Percentiles rank a stretch among this genome's conserved stretches.
Evolutionary conservation across 345 rosid genomes (phyloP).

Genomic region (Bruguiera sexangula): DNA sequence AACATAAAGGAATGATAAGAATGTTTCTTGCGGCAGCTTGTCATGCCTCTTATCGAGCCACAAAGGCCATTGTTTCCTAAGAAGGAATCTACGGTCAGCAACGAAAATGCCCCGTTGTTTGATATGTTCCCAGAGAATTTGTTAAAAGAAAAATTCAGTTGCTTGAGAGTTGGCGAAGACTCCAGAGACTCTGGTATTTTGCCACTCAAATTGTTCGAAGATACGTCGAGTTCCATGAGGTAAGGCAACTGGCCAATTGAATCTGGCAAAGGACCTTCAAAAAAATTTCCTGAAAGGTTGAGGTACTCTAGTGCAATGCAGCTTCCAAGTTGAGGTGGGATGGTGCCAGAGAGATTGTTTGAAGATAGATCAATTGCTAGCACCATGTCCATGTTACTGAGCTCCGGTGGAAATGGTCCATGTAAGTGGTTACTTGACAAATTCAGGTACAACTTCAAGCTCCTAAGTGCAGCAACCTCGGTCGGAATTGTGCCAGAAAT

Average conservation of each 20-base stretch:
- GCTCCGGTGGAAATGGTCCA: conserved; percentile 69
- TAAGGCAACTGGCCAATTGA: conserved; percentile 74
- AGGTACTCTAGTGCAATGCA: conserved; percentile 87
- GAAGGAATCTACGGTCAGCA: conserved; percentile 61
- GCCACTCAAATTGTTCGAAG: conserved; percentile 63
- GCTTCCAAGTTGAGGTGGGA: conserved; percentile 73
- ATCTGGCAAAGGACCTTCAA: conserved; percentile 58
- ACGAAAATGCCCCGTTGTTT: conserved; percentile 56
- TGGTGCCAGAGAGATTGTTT: conserved; percentile 60
- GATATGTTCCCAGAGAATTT: conserved; percentile 61
- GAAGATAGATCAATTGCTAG: conserved; percentile 78
- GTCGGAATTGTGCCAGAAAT: conserved; percentile 64
- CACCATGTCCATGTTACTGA: conserved; percentile 96
- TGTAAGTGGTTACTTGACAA: conserved; percentile 69
- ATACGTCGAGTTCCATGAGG: conserved; percentile 58
- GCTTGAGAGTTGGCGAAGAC: conserved; percentile 56
- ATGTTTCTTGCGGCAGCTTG: conserved; percentile 47
- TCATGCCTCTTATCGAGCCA: conserved; percentile 72
- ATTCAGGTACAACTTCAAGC: conserved; percentile 81
- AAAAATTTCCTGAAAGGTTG: conserved; percentile 59
- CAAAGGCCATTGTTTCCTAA: conserved; percentile 63
- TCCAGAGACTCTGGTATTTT: conserved; percentile 56
- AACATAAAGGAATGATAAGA: conserved; percentile 36
- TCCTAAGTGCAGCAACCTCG: conserved; percentile 63
- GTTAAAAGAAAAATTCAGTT: conserved; percentile 75